Evolutionary conservation across 106 monocot genomes (phyloP).

Genomic region (Cymbidium sinense): DNA sequence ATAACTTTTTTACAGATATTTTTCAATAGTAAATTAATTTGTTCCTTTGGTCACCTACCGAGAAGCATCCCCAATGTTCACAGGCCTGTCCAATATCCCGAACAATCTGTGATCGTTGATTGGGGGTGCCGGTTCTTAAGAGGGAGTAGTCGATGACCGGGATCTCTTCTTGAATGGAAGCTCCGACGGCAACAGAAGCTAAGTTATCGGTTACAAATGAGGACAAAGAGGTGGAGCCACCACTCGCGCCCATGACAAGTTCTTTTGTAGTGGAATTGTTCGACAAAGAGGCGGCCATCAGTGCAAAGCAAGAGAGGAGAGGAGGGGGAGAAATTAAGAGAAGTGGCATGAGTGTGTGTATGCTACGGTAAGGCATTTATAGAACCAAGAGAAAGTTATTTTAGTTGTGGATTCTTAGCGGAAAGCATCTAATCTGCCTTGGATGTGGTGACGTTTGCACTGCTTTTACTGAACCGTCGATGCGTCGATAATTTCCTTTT

Average conservation of each 20-base stretch:
- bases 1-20: too few species aligned
- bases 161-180: slow-evolving; percentile 15
- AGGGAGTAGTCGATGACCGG: slow-evolving; percentile 58
- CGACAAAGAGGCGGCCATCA: not conserved
- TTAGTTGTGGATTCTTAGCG: too few species aligned
- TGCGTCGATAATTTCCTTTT: too few species aligned
- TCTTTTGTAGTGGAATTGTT: too few species aligned
- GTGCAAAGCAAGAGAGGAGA: not conserved
- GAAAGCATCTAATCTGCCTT: too few species aligned
- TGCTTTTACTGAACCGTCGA: too few species aligned
- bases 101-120: slow-evolving; percentile 23
- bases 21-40: too few species aligned
- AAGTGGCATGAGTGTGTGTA: not conserved
- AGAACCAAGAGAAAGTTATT: too few species aligned
- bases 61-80: slow-evolving; percentile 75
- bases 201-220: not conserved
- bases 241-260: too few species aligned
- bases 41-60: slow-evolving; percentile 19
- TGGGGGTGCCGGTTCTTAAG: slow-evolving; percentile 28
- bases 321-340: not conserved
- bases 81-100: slow-evolving; percentile 33
- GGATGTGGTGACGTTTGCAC: too few species aligned
- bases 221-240: too few species aligned
- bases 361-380: too few species aligned
- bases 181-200: not conserved